Percentiles rank a stretch among this genome's conserved stretches.
Conservation (phyloP, 2,329 filamentous ascomycete species). For the Aureobasidium uvarum region DNA sequence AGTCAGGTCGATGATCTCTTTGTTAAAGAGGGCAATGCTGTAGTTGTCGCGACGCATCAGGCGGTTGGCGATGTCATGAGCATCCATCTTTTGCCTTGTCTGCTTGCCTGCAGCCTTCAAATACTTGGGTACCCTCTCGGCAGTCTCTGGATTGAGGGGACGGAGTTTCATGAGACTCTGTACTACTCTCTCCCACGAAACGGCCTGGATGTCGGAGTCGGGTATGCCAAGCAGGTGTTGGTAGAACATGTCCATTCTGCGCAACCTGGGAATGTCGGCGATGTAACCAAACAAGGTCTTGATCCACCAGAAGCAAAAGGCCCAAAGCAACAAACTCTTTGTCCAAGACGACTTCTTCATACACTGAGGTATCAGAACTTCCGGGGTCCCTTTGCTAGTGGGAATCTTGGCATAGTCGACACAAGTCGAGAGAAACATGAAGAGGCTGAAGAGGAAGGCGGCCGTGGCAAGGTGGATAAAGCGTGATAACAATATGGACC, state of each 20-base stretch:
- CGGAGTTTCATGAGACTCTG: conserved; percentile 78
- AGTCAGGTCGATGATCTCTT: conserved; percentile 85
- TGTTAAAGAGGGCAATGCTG: conserved; percentile 94
- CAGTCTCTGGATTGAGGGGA: conserved; percentile 83
- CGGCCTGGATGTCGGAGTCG: conserved; percentile 84
- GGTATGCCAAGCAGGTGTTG: conserved; percentile 77
- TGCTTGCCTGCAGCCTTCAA: conserved; percentile 48
- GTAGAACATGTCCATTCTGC: conserved; percentile 82
- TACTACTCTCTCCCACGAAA: conserved; percentile 91
- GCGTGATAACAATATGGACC: conserved; percentile 75
- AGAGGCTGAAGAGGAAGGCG: conserved; percentile 75
- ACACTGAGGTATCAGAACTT: conserved; percentile 70
- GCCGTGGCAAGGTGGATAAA: conserved; percentile 73
- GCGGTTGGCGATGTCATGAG: conserved; percentile 94
- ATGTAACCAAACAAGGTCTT: conserved; percentile 74
- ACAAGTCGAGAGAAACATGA: conserved; percentile 81
- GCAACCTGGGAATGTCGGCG: conserved; percentile 69
- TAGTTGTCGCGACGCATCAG: conserved; percentile 98
- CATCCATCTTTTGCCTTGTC: conserved; percentile 90
- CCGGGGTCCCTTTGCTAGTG: conserved; percentile 60
- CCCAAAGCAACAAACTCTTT: conserved; percentile 77
- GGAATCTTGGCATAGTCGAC: conserved; percentile 74
- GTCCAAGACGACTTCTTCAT: conserved; percentile 68
- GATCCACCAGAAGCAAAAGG: conserved; percentile 82
- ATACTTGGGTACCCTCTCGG: conserved; percentile 25